Evolutionary conservation across 805 yeast species (phyloP).

Genomic region (Helenozyma rhizophorensis): DNA sequence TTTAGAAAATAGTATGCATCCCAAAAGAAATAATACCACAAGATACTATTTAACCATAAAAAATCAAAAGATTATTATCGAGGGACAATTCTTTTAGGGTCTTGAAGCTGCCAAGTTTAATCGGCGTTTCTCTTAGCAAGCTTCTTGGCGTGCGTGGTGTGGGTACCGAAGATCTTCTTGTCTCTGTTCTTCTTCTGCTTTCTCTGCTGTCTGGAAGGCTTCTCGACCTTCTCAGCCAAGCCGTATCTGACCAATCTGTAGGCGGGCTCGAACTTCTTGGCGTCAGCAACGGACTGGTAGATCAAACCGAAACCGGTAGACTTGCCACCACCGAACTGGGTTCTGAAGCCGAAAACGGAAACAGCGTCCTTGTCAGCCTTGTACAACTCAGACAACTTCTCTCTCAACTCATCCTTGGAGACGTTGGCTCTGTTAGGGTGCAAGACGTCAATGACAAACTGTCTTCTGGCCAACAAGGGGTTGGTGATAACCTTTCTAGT

Average conservation of each 20-base stretch:
- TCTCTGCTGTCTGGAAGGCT: conserved; percentile 99
- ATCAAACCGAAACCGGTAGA: conserved; percentile 99
- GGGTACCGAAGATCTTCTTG: conserved; percentile 98
- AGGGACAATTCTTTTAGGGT: conserved; percentile 14
- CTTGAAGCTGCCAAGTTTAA: conserved; percentile 35
- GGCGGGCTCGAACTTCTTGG: conserved; percentile 97
- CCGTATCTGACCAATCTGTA: conserved; percentile 99
- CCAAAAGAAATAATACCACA: conserved; percentile 18
- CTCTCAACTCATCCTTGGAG: conserved; percentile 98
- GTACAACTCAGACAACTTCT: conserved; percentile 82
- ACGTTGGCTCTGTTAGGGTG: conserved; percentile 99
- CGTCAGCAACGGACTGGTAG: conserved; percentile 96
- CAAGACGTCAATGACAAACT: conserved; percentile 97
- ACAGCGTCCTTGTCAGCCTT: conserved; percentile 90
- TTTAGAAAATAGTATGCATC: conserved; percentile 20
- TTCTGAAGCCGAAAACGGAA: conserved; percentile 98
- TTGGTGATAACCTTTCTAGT: conserved; percentile 98
- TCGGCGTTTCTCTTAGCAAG: conserved; percentile 88
- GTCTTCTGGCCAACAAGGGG: conserved; percentile 99
- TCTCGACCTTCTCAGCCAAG: conserved; percentile 91
- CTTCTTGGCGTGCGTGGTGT: conserved; percentile 88
- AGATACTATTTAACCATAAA: conserved; percentile 14
- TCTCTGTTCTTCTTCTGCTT: conserved; percentile 99
- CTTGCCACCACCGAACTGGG: conserved; percentile 99
- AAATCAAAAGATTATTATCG: conserved; percentile 15